phyloP scores from a whole-genome alignment of 139 green algal genomes.

The Penium margaritaceum region DNA sequence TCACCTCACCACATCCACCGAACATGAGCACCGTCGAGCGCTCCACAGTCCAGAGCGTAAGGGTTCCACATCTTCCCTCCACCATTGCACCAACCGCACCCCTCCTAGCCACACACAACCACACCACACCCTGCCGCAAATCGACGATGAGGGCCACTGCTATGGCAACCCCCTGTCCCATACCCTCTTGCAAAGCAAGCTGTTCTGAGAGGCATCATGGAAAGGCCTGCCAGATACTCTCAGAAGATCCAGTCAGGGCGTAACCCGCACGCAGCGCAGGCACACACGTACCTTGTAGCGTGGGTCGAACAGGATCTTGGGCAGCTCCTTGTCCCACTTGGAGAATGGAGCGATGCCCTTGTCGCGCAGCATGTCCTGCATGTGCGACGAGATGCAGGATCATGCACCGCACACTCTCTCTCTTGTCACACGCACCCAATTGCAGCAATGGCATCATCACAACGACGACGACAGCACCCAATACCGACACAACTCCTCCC shows the following conservation, averaged over 20 bases:
- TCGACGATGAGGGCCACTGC: no score
- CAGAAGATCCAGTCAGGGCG: no score
- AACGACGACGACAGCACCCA: neutral
- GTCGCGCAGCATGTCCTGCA: constrained; percentile 47
- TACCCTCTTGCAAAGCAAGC: neutral
- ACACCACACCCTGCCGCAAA: no score
- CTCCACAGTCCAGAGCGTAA: no score
- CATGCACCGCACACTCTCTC: neutral
- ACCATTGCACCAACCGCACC: no score
- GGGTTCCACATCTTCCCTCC: no score
- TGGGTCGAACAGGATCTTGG: constrained; percentile 46
- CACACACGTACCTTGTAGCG: constrained; percentile 33
- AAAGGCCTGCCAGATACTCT: no score
- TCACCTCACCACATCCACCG: no score
- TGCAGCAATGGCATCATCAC: neutral
- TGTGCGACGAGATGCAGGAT: neutral
- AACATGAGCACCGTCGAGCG: no score
- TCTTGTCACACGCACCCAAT: neutral
- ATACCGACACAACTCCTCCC: neutral
- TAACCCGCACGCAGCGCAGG: neutral
- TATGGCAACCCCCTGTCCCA: no score
- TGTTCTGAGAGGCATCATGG: neutral
- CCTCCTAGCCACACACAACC: no score
- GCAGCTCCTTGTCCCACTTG: constrained; percentile 48
- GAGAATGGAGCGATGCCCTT: constrained; percentile 45